These are phyloP conservation scores for Panaeolus cyanescens DNA, from an alignment of 768 basidiomycete species.

Conservation along the genomic window DNA sequence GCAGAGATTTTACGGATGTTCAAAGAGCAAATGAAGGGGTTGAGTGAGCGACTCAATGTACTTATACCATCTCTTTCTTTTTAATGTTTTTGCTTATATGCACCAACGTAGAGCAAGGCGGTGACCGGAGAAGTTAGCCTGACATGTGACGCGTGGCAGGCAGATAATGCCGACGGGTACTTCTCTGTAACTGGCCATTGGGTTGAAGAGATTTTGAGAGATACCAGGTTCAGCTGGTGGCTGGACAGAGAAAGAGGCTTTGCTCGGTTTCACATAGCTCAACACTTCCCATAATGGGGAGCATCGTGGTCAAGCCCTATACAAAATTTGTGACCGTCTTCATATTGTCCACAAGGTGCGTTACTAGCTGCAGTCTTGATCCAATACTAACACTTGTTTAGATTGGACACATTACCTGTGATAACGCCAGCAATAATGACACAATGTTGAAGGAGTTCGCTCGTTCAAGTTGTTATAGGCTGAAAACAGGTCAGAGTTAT, in stretches of 20 bases:
- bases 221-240: slow-evolving; percentile 20
- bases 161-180: slow-evolving; percentile 36
- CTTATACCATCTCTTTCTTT: neutral
- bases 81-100: neutral
- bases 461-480: neutral
- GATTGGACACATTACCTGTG: slow-evolving; percentile 10
- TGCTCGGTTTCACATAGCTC: slow-evolving; percentile 35
- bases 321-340: slow-evolving; percentile 8
- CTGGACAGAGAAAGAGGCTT: slow-evolving; percentile 32
- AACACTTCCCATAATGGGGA: slow-evolving; percentile 37
- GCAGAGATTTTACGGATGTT: neutral
- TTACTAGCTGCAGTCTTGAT: neutral
- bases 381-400: neutral
- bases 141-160: slow-evolving; percentile 44
- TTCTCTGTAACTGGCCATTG: slow-evolving; percentile 30
- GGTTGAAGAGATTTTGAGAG: slow-evolving; percentile 35
- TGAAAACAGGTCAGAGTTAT: neutral
- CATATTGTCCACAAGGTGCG: slow-evolving; percentile 9
- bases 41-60: slow-evolving; percentile 6
- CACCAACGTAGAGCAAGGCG: slow-evolving; percentile 7
- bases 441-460: slow-evolving; percentile 10
- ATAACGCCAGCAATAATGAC: slow-evolving; percentile 8
- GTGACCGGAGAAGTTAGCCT: slow-evolving; percentile 23
- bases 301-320: slow-evolving; percentile 30
- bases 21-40: slow-evolving; percentile 2